These are phyloP conservation scores for Solanum stenotomum DNA, from an alignment of 257 asterid genomes.

Conservation along the genomic window DNA sequence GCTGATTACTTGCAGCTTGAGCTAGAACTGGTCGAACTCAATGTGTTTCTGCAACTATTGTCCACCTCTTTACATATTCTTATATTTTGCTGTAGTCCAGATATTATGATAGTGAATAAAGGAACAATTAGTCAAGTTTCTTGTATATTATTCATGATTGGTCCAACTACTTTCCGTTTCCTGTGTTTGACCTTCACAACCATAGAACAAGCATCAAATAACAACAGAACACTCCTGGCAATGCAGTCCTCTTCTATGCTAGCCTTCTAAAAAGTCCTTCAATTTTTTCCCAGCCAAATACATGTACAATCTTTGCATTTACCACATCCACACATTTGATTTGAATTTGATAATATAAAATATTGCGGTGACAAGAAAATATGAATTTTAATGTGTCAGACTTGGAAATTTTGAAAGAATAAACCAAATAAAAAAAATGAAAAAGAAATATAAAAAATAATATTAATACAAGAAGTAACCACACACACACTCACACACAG, in stretches of 20 bases:
- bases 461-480: not conserved
- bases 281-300: not conserved
- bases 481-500: too few species aligned
- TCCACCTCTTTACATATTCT: not conserved
- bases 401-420: not conserved
- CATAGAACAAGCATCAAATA: not conserved
- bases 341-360: not conserved
- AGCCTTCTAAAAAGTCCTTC: not conserved
- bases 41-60: not conserved
- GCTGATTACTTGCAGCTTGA: not conserved
- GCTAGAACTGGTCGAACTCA: not conserved
- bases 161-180: not conserved
- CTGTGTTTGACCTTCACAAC: not conserved
- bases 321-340: not conserved
- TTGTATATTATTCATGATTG: not conserved
- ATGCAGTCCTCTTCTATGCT: not conserved
- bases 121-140: not conserved
- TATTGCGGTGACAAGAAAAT: not conserved
- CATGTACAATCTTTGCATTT: not conserved
- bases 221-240: not conserved
- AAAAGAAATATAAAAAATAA: not conserved
- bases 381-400: not conserved
- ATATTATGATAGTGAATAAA: not conserved
- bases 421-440: not conserved
- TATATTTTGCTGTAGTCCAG: not conserved